Percentiles rank a stretch among this genome's conserved stretches.
These are phyloP conservation scores for Hypoxylon fuscum DNA, from an alignment of 495 filamentous ascomycete genomes.

Conservation along the genomic window DNA sequence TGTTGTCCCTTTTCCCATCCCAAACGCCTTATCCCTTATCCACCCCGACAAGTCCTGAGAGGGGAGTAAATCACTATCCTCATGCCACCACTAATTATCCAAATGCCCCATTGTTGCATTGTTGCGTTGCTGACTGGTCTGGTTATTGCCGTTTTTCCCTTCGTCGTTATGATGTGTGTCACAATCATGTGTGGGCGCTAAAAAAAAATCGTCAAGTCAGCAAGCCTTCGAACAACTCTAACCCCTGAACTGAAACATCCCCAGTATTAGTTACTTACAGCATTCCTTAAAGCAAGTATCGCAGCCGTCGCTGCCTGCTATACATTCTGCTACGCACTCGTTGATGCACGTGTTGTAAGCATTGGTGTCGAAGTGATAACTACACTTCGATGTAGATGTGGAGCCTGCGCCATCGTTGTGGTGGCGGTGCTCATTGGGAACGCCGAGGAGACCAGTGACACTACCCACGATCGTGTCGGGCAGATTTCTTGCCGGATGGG, in stretches of 20 bases:
- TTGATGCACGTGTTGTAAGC: conserved; percentile 14
- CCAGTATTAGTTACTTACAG: conserved; percentile 14
- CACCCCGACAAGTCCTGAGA: no score
- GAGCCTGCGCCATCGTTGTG: not conserved
- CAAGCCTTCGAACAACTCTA: not conserved
- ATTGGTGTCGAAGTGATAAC: not conserved
- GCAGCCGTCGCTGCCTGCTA: conserved; percentile 3
- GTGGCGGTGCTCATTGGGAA: not conserved
- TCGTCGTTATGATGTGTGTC: not conserved
- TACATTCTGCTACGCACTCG: conserved; percentile 14
- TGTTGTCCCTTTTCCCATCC: conserved; percentile 50
- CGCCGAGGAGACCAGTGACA: conserved; percentile 9
- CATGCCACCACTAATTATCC: not conserved
- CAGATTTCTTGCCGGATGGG: conserved; percentile 4
- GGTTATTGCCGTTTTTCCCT: not conserved
- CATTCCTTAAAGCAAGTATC: conserved; percentile 22
- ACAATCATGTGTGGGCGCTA: conserved; percentile 11
- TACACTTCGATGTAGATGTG: conserved; percentile 1
- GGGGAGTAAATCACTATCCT: conserved; percentile 45
- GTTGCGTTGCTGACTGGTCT: not conserved
- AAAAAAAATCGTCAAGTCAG: conserved; percentile 9
- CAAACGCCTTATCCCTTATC: no score
- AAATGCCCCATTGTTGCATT: not conserved
- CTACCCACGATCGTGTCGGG: conserved; percentile 9
- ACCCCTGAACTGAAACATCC: no score